Evolutionary conservation across 192 early-diverging fungal species (phyloP).

Genomic region (Entomortierella beljakovae): DNA sequence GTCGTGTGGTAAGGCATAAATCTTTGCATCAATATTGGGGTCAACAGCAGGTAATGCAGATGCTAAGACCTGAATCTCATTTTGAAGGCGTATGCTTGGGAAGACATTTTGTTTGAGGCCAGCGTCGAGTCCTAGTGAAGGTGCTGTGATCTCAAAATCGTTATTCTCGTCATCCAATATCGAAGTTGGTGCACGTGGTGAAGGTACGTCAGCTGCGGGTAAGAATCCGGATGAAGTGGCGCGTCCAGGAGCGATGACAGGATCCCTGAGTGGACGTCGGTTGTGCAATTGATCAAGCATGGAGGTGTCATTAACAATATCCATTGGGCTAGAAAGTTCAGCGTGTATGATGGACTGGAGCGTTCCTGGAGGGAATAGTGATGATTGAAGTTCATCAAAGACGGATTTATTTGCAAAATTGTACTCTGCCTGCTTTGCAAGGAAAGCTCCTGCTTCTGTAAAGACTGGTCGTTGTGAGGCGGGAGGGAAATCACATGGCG

Average conservation of each 20-base stretch:
- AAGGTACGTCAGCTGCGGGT: conserved; percentile 2
- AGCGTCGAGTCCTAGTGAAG: conserved; percentile 37
- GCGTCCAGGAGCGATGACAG: conserved; percentile 25
- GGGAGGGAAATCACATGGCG: conserved; percentile 7
- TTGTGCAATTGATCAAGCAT: conserved; percentile 38
- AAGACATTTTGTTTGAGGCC: conserved; percentile 46
- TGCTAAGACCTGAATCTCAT: conserved; percentile 41
- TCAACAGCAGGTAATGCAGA: conserved; percentile 46
- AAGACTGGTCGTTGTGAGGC: conserved; percentile 10
- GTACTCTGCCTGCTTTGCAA: conserved; percentile 15
- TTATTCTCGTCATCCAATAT: conserved; percentile 30
- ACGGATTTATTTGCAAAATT: conserved; percentile 19
- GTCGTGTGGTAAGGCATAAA: conserved; percentile 51
- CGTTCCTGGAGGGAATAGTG: conserved; percentile 49
- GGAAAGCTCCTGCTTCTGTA: conserved; percentile 4
- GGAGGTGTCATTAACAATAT: conserved; percentile 44
- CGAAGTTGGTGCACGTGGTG: conserved; percentile 9
- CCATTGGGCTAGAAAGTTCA: conserved; percentile 29
- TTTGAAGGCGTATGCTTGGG: conserved; percentile 32
- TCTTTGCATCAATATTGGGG: conserved; percentile 48
- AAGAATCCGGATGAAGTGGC: conserved; percentile 6
- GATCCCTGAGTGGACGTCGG: conserved; percentile 21
- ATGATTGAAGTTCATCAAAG: conserved; percentile 52
- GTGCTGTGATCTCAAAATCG: conserved; percentile 27
- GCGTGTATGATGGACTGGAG: conserved; percentile 40